Evolutionary conservation across 352 stramenopile species (phyloP), one percentile per base, ranked within the genome.

Genomic region (Phytopythium helicoides): DNA sequence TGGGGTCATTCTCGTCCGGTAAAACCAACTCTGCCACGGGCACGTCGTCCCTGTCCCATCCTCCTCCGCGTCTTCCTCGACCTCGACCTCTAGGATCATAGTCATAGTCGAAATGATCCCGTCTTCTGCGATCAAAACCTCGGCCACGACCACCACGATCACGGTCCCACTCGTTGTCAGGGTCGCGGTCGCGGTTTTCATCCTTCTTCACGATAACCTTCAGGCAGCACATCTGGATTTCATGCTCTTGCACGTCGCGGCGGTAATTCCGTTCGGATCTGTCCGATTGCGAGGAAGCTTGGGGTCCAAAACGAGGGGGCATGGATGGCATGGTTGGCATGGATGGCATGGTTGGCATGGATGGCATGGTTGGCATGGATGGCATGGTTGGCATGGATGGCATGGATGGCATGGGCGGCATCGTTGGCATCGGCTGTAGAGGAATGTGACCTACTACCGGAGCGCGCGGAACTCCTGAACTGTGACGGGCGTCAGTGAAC

Each of bases 221-320:
- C 19, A 76, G 63, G 36, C 73, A 47, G 47, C 71, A 77, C 42
- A 72, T 62, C 15, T 75, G 45, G 14, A 82, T 21, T 28, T 73
- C 63, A 9, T 60, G 63, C 9, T 68, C 56, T 58, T 64, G 40
- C 5, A 55, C 25, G 14, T 62, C 54, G 3, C 50, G 51, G 19
- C 64, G 68, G 31, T 67, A 78, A 3, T 60, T 42, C 1, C 55
- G 46, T 48, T 71, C 63, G 14, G 47, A 31, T 45, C 49, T 33
- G 28, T 33, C 28, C 28, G 28, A 33, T 33, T 33, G 28, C 28
- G 28, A 33, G 8, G 55, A 40, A 2, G 60, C 23, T 5, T 52
- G 39, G 1, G 35, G 28, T 16, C 35, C 14, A 21, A 42, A 52
- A 2, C 11, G 14, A 33, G 33, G 34, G 4, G 33, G 47, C 10